These are phyloP conservation scores for Aspergillus sparsus DNA, from an alignment of 495 filamentous ascomycete genomes.

Conservation along the genomic window DNA sequence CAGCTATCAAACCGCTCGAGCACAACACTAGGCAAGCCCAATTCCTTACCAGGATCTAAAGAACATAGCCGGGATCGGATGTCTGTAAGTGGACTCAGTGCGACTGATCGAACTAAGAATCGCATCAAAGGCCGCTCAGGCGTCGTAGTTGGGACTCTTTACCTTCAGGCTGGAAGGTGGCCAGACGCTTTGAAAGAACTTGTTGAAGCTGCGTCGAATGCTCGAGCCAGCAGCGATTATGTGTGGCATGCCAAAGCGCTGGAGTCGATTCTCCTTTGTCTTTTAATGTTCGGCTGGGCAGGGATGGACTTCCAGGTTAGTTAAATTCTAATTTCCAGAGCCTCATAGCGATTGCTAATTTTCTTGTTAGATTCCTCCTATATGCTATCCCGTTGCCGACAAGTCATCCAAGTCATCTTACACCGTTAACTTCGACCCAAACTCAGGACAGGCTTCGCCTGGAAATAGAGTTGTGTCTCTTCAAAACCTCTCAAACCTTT, in stretches of 20 bases:
- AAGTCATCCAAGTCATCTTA: conserved; percentile 50
- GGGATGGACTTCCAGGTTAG: conserved; percentile 83
- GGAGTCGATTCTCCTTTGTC: conserved; percentile 77
- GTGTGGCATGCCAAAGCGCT: conserved; percentile 96
- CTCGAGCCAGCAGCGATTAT: conserved; percentile 82
- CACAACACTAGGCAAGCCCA: conserved; percentile 30
- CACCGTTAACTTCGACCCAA: conserved; percentile 47
- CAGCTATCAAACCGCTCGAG: conserved; percentile 45
- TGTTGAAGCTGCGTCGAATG: conserved; percentile 72
- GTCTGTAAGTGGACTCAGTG: conserved; percentile 81
- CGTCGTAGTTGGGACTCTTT: conserved; percentile 81
- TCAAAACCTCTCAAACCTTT: conserved; percentile 60
- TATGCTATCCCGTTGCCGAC: conserved; percentile 60
- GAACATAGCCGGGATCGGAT: conserved; percentile 72
- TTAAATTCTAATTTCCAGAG: not conserved
- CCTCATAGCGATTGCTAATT: not conserved
- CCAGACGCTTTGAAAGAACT: conserved; percentile 86
- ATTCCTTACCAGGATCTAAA: conserved; percentile 41
- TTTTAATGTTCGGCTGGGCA: conserved; percentile 83
- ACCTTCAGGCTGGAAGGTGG: conserved; percentile 87
- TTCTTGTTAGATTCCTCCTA: conserved; percentile 56
- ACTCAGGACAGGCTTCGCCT: conserved; percentile 35
- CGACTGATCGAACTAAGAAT: conserved; percentile 76
- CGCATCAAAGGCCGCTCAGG: conserved; percentile 80
- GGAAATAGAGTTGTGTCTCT: conserved; percentile 58